These are phyloP conservation scores for Trametes hirsuta DNA, from an alignment of 1,284 basidiomycete species.

Conservation along the genomic window DNA sequence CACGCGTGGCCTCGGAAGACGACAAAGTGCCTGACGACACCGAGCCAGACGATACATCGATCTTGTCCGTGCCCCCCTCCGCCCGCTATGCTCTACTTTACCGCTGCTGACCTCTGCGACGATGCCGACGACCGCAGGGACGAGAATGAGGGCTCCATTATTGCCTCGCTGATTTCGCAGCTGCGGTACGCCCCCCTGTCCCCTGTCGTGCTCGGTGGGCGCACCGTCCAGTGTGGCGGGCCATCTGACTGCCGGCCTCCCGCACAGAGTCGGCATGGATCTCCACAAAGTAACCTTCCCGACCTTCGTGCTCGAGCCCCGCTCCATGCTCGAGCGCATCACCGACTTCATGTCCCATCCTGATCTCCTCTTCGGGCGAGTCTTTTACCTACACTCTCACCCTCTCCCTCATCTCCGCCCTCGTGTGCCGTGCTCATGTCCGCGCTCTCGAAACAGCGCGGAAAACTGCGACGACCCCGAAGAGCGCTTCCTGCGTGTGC, in stretches of 20 bases:
- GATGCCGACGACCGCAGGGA: constrained; percentile 48
- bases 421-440: constrained; percentile 8
- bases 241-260: neutral
- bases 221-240: neutral
- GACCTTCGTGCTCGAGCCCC: constrained; percentile 93
- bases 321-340: constrained; percentile 94
- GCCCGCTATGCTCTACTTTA: constrained; percentile 32
- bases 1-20: constrained; percentile 56
- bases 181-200: constrained; percentile 58
- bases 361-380: constrained; percentile 94
- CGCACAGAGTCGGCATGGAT: constrained; percentile 88
- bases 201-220: neutral
- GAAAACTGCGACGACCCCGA: constrained; percentile 80
- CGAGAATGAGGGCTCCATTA: constrained; percentile 82
- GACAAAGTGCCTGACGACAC: constrained; percentile 77
- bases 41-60: constrained; percentile 82
- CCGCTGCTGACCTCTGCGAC: constrained; percentile 26
- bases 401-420: constrained; percentile 21
- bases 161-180: constrained; percentile 81
- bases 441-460: constrained; percentile 50
- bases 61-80: constrained; percentile 62
- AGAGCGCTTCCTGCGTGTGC: constrained; percentile 89
- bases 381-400: constrained; percentile 18
- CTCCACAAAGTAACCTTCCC: constrained; percentile 91
- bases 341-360: constrained; percentile 99